Evolutionary conservation across 805 yeast species (phyloP).

Genomic region (Wickerhamiella azymoides): DNA sequence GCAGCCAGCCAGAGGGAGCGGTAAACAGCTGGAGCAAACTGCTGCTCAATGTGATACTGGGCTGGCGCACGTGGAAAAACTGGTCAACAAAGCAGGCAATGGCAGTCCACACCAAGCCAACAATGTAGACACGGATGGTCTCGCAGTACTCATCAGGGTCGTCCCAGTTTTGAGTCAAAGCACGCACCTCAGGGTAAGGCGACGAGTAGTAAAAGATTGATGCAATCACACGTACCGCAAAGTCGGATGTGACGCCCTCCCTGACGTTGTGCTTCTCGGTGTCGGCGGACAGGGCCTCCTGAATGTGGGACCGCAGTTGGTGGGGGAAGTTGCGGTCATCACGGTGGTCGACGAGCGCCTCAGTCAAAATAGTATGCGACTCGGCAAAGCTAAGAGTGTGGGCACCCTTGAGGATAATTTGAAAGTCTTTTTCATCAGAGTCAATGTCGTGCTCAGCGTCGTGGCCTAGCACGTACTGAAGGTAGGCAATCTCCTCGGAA

Average conservation of each 20-base stretch:
- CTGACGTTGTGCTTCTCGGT: neutral
- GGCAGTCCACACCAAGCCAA: constrained; percentile 37
- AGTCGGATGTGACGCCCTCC: neutral
- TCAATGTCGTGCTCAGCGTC: neutral
- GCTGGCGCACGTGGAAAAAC: constrained; percentile 43
- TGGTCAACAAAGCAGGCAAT: constrained; percentile 43
- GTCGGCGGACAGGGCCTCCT: neutral
- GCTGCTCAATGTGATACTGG: constrained; percentile 36
- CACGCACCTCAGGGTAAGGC: constrained; percentile 47
- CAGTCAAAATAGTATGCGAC: neutral
- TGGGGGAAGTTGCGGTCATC: constrained; percentile 6
- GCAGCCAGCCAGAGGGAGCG: constrained; percentile 41
- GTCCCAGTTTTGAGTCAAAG: constrained; percentile 40
- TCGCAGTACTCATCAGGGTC: constrained; percentile 32
- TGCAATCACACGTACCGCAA: constrained; percentile 28
- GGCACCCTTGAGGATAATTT: neutral
- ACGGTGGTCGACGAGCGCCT: neutral
- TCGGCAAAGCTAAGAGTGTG: neutral
- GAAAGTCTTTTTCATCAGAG: neutral
- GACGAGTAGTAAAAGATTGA: constrained; percentile 31
- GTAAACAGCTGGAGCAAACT: constrained; percentile 46
- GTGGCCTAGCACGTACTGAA: neutral
- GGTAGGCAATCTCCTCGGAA: neutral
- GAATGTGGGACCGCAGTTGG: neutral
- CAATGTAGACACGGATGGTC: constrained; percentile 37